These are phyloP conservation scores for Fragaria ananassa DNA, from an alignment of 306 rosid genomes.

Conservation along the genomic window DNA sequence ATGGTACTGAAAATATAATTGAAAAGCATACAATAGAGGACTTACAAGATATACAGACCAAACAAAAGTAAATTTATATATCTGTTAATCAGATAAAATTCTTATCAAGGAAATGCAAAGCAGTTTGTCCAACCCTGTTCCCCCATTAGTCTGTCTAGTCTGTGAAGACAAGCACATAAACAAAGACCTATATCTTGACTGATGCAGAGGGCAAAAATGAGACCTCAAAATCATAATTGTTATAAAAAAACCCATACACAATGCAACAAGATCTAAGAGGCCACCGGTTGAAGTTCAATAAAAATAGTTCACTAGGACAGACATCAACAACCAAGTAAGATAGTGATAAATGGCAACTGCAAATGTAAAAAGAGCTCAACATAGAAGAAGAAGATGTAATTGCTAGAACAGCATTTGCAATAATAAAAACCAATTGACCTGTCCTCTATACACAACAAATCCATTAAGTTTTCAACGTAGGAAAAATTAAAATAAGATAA, in stretches of 20 bases:
- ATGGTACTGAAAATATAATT: background rate
- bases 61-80: background rate
- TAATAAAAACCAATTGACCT: background rate
- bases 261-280: background rate
- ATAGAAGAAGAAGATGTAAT: background rate
- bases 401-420: background rate
- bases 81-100: background rate
- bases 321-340: background rate
- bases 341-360: background rate
- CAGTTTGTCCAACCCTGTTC: background rate
- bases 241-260: background rate
- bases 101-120: background rate
- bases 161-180: background rate
- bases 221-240: slow-evolving; percentile 3
- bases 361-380: background rate
- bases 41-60: background rate
- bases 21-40: background rate
- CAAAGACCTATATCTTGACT: background rate
- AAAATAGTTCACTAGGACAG: background rate
- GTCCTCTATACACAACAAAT: background rate
- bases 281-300: background rate
- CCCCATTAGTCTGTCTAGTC: background rate
- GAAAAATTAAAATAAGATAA: background rate
- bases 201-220: background rate
- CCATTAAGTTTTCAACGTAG: background rate